These are phyloP conservation scores for Rhodotorula graminis DNA, from an alignment of 768 basidiomycete species.

Conservation along the genomic window DNA sequence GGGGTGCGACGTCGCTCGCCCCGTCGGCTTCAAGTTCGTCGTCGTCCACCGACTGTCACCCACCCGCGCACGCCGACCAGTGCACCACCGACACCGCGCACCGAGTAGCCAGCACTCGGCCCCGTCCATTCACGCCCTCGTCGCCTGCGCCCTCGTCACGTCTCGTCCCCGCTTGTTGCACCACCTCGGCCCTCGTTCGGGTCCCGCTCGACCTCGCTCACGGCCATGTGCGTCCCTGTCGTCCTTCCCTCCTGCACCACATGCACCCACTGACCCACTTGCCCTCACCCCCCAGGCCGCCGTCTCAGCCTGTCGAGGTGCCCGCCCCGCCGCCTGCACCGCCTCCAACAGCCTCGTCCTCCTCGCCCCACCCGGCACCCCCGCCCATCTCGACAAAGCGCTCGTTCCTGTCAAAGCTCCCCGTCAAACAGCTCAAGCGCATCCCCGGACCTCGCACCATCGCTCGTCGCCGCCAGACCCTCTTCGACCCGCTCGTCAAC, in stretches of 20 bases:
- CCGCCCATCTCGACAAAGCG: neutral
- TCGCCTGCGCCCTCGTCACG: too few species aligned
- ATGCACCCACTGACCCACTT: too few species aligned
- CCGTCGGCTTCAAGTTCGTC: too few species aligned
- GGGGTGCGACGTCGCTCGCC: too few species aligned
- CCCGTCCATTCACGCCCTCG: too few species aligned
- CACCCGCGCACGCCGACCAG: too few species aligned
- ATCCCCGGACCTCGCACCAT: conserved; percentile 4
- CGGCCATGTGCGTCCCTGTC: too few species aligned
- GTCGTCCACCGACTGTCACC: too few species aligned
- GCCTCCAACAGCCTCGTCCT: neutral
- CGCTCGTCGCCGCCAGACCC: neutral
- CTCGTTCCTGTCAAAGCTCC: conserved; percentile 15
- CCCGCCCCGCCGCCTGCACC: neutral
- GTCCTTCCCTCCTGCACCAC: neutral
- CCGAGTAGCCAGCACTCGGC: too few species aligned
- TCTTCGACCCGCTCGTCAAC: conserved; percentile 23
- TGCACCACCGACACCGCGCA: too few species aligned
- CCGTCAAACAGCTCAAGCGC: conserved; percentile 15
- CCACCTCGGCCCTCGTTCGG: neutral
- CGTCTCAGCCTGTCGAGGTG: neutral
- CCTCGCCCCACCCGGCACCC: neutral
- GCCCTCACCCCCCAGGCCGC: neutral
- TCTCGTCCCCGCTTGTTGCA: too few species aligned
- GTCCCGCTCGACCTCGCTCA: neutral